Percentiles rank a stretch among this genome's conserved stretches.
These are phyloP conservation scores for Adenanthera pavonina DNA, from an alignment of 306 rosid genomes.

Conservation along the genomic window DNA sequence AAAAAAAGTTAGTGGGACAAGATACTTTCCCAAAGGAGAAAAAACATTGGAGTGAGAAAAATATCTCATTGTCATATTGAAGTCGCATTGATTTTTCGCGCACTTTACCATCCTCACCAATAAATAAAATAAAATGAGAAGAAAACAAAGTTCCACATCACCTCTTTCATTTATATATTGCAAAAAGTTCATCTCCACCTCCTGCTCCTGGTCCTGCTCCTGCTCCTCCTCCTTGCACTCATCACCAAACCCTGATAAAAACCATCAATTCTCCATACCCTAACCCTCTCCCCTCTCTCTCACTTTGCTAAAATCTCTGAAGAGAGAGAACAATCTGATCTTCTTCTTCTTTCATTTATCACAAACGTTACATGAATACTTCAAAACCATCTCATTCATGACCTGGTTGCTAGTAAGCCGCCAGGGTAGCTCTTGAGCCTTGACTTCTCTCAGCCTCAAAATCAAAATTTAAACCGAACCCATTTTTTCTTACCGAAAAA, in stretches of 20 bases:
- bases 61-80: slow-evolving; percentile 33
- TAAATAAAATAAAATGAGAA: not conserved
- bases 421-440: not conserved
- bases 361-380: not conserved
- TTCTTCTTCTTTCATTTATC: not conserved
- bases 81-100: slow-evolving; percentile 6
- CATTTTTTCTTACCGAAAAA: not conserved
- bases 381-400: slow-evolving; percentile 18
- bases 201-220: no score
- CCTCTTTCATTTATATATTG: slow-evolving; percentile 10
- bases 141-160: slow-evolving; percentile 7
- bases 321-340: not conserved
- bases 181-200: slow-evolving; percentile 22
- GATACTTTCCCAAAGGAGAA: slow-evolving; percentile 49
- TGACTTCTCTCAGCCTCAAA: not conserved
- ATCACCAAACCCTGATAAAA: slow-evolving; percentile 18
- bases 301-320: not conserved
- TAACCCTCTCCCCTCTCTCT: not conserved
- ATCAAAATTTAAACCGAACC: slow-evolving; percentile 21
- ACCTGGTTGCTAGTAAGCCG: not conserved
- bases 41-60: slow-evolving; percentile 40
- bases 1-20: not conserved
- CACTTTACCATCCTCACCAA: slow-evolving; percentile 36
- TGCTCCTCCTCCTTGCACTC: slow-evolving; percentile 1
- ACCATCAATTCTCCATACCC: not conserved